Evolutionary conservation across 140 eudicot species (phyloP), one percentile per base, ranked within the genome.

Genomic region (Stevia rebaudiana): DNA sequence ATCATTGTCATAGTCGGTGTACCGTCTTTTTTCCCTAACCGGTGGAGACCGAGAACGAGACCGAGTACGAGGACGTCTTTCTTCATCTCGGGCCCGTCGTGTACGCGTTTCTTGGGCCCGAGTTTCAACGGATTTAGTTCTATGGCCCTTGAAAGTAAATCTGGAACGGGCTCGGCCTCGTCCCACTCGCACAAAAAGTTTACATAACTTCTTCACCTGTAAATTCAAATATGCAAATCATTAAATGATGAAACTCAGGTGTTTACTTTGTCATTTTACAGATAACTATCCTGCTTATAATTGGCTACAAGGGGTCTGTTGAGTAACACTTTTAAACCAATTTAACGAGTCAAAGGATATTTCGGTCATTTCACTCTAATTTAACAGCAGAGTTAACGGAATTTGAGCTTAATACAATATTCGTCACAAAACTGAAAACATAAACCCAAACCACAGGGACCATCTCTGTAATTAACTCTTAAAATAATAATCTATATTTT

Each of bases 171-270:
- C 6, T 4, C 67, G 44, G 36, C 70, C 78, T 70, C 81, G 76
- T 76, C 81, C 69, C 51, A 6, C 11, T 41, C 3, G 63, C 18
- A 66, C 59, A 36, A 90, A 90, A 58, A 87, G 85, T 71, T 84
- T 84, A 63, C 97, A 87, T 68, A 87, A 53, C 37, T 74, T 74
- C 75, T 76, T 87, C 74, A 90, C 97, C 97, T 90, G 76, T 42
- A 55, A 21, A 61, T 75, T 63, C 22, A 8, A 23, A 68, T 28
- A 37, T 10, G 19, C 15, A 28, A 35, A 71, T 46, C 7, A 57
- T 33, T 17, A 7, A 8, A 39, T 53, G 37, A 65, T 42, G 50
- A 44, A 31, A 8, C 24, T 54, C 12, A 10, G 24, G 13, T 11
- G 21, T 18, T 47, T n/a, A n/a, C n/a, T n/a, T 63, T 18, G 11